Base-by-base conservation (phyloP, 331 rosid genomes). In the Erythrophleum ivorense region DNA sequence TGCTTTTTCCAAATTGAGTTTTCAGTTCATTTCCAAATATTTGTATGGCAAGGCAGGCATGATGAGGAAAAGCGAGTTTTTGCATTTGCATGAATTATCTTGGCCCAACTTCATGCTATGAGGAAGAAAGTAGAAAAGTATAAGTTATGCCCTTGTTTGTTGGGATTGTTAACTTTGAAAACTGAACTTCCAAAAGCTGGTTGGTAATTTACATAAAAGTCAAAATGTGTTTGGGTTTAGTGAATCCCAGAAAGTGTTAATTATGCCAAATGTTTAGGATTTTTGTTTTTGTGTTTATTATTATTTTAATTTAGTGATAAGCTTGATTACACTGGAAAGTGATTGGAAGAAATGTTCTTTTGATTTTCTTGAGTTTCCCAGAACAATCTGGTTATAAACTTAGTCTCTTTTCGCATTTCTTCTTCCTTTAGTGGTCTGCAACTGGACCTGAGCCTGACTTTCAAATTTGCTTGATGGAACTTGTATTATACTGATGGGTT, bases 1-100 rank as follows among this genome's bases (percentile, higher is more conserved):
- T 67, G 13, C 38, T 19, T 69, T 69, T 19, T 46, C 74, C 55
- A 43, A 43, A 21, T 14, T 34, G 0, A 63, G 45, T 66, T 65
- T 73, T 75, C 57, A 71, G 67, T 64, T 81, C 78, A 33, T 45
- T 57, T 81, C 78, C 57, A 52, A 59, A 52, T 84, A 70, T 50
- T 64, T 68, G 48, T 75, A 74, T 70, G 71, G 29, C 67, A 21
- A 77, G 69, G 73, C 33, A 66, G 55, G 54, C 74, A 73, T 74
- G 76, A 62, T 71, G 36, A 73, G 16, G 72, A 70, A 74, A 53
- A 18, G 60, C 71, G 43, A 74, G 46, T 24, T 38, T 78, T 54
- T 75, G 41, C 73, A 52, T 82, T 86, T 49, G 68, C 43, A 53
- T 79, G 70, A 9, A 43, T 75, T 78, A 19, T 54, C 52, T 73